Evolutionary conservation across 495 filamentous ascomycete genomes (phyloP).

Genomic region (Talaromyces trachyspermus): DNA sequence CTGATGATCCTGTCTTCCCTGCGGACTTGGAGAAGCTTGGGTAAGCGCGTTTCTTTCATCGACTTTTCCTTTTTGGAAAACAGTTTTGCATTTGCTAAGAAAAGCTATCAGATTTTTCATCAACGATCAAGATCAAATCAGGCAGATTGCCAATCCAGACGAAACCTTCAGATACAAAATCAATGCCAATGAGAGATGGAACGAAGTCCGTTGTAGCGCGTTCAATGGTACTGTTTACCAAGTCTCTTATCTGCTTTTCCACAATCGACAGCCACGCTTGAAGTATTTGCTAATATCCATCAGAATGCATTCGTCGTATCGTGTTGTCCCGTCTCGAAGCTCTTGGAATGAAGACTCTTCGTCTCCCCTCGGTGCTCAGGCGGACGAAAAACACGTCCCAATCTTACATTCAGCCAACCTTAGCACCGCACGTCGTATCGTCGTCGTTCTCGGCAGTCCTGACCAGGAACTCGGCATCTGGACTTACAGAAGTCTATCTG

Average conservation of each 20-base stretch:
- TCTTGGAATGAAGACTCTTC: slow-evolving; percentile 47
- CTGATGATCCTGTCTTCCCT: slow-evolving; percentile 60
- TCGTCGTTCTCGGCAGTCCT: slow-evolving; percentile 68
- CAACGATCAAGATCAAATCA: slow-evolving; percentile 64
- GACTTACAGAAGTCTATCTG: slow-evolving; percentile 56
- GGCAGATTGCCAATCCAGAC: slow-evolving; percentile 54
- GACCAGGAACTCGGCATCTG: slow-evolving; percentile 67
- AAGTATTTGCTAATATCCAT: not conserved
- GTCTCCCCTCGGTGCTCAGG: slow-evolving; percentile 49
- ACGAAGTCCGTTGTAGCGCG: slow-evolving; percentile 59
- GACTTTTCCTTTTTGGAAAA: not conserved
- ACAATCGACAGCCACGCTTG: no score
- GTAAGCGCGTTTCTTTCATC: slow-evolving; percentile 40
- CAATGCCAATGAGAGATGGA: slow-evolving; percentile 62
- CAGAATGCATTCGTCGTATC: slow-evolving; percentile 56
- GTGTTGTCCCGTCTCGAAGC: slow-evolving; percentile 52
- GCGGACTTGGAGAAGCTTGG: slow-evolving; percentile 58
- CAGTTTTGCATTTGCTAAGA: no score
- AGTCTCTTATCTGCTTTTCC: not conserved
- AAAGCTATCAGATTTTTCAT: slow-evolving; percentile 54
- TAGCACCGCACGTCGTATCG: slow-evolving; percentile 48
- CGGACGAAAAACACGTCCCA: slow-evolving; percentile 50
- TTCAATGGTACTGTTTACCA: slow-evolving; percentile 49
- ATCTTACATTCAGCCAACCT: slow-evolving; percentile 60
- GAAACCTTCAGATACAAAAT: slow-evolving; percentile 66